Conservation (phyloP, 2,329 filamentous ascomycete species). For the Arthrobotrys entomopaga region DNA sequence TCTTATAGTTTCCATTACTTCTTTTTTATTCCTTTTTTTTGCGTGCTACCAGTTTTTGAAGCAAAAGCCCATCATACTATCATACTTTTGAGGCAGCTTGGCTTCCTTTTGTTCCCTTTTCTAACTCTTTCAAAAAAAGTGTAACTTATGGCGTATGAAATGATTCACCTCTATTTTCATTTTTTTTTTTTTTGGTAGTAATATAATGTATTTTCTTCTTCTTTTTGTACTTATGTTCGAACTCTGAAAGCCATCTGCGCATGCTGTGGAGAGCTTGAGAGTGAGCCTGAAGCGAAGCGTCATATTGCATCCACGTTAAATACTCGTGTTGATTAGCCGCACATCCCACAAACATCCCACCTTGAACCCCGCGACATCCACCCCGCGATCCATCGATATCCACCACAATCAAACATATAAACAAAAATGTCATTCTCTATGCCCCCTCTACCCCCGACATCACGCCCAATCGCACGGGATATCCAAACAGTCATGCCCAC, state of each 20-base stretch:
- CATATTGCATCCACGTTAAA: too few relatives aligned
- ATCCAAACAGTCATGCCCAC: conserved; percentile 49
- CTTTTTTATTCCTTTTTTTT: conserved; percentile 53
- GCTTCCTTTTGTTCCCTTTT: conserved; percentile 20
- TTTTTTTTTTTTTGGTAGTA: background rate
- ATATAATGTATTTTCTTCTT: too few relatives aligned
- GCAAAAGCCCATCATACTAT: conserved; percentile 7
- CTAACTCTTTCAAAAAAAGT: conserved; percentile 36
- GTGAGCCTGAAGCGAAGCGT: too few relatives aligned
- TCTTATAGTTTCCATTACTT: conserved; percentile 52
- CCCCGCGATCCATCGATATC: conserved; percentile 18
- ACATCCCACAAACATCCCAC: conserved; percentile 23
- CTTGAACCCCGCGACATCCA: conserved; percentile 32
- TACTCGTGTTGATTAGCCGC: conserved; percentile 1
- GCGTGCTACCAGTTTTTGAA: conserved; percentile 19
- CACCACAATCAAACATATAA: background rate
- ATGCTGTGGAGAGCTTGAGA: too few relatives aligned
- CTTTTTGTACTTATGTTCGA: background rate
- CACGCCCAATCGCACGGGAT: conserved; percentile 19
- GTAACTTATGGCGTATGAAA: conserved; percentile 49
- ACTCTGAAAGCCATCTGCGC: too few relatives aligned
- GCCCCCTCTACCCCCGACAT: conserved; percentile 33
- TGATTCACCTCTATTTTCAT: conserved; percentile 27
- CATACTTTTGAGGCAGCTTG: conserved; percentile 11
- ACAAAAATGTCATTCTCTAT: conserved; percentile 24